Conservation (phyloP, 495 filamentous ascomycete genomes). For the Annulohypoxylon moriforme region DNA sequence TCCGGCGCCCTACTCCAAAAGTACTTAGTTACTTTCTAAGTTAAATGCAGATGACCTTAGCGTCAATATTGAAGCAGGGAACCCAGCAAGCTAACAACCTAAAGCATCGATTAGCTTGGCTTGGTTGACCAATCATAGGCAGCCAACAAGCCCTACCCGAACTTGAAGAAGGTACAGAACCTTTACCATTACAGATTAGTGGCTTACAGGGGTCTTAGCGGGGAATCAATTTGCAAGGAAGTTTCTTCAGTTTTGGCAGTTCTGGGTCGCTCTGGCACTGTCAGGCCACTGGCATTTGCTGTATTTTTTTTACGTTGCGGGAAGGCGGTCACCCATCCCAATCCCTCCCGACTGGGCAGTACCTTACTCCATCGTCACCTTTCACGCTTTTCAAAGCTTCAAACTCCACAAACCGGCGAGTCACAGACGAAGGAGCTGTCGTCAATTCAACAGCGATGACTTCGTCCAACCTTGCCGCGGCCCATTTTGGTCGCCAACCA, state of each 20-base stretch:
- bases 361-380: constrained; percentile 20
- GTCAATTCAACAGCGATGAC: constrained; percentile 50
- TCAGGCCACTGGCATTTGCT: constrained; percentile 39
- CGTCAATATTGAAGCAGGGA: constrained; percentile 25
- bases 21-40: neutral
- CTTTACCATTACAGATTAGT: constrained; percentile 22
- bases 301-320: constrained; percentile 47
- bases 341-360: constrained; percentile 43
- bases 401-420: constrained; percentile 33
- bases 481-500: constrained; percentile 32
- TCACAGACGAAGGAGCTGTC: constrained; percentile 53
- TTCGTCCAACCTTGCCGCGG: constrained; percentile 50
- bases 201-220: constrained; percentile 24
- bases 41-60: constrained; percentile 19
- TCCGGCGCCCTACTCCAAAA: neutral
- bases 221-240: constrained; percentile 11
- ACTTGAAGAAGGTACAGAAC: constrained; percentile 2
- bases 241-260: constrained; percentile 16
- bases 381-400: neutral
- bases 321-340: constrained; percentile 50
- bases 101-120: constrained; percentile 18
- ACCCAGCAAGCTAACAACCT: constrained; percentile 11
- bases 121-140: constrained; percentile 25
- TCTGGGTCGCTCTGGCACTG: constrained; percentile 26
- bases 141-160: constrained; percentile 28